Percentiles rank a stretch among this genome's conserved stretches.
Conservation (phyloP, 257 asterid genomes). For the Primulina huaijiensis region DNA sequence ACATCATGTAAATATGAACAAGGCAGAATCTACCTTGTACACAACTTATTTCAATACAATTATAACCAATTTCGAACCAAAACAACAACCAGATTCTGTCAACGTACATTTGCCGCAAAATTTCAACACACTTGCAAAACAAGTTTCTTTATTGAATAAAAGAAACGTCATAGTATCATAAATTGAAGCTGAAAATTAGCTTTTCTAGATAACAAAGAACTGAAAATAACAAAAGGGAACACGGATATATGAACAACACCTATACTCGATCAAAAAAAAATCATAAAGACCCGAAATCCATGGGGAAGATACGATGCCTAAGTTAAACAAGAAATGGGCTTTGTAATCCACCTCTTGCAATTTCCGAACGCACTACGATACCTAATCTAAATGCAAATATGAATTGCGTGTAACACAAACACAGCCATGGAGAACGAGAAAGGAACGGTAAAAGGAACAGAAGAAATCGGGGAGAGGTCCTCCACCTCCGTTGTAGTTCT, state of each 20-base stretch:
- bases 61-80: slow-evolving; percentile 1
- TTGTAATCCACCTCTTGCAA: background rate
- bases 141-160: background rate
- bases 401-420: background rate
- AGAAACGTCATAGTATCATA: background rate
- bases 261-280: slow-evolving; percentile 21
- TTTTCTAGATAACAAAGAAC: slow-evolving; percentile 4
- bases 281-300: slow-evolving; percentile 3
- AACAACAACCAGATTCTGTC: background rate
- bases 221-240: slow-evolving; percentile 7
- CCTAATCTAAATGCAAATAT: background rate
- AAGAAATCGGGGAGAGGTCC: background rate
- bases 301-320: slow-evolving; percentile 3
- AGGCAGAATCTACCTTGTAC: slow-evolving; percentile 1
- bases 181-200: background rate
- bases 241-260: slow-evolving; percentile 14
- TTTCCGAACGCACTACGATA: background rate
- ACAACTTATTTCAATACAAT: slow-evolving; percentile 7
- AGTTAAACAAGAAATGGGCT: background rate
- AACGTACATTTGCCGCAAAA: slow-evolving; percentile 2
- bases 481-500: background rate
- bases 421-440: background rate
- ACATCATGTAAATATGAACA: background rate
- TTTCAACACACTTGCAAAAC: slow-evolving; percentile 12
- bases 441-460: background rate